These are phyloP conservation scores for Thalassiosira delicatula DNA, from an alignment of 352 stramenopile species.

Conservation along the genomic window DNA sequence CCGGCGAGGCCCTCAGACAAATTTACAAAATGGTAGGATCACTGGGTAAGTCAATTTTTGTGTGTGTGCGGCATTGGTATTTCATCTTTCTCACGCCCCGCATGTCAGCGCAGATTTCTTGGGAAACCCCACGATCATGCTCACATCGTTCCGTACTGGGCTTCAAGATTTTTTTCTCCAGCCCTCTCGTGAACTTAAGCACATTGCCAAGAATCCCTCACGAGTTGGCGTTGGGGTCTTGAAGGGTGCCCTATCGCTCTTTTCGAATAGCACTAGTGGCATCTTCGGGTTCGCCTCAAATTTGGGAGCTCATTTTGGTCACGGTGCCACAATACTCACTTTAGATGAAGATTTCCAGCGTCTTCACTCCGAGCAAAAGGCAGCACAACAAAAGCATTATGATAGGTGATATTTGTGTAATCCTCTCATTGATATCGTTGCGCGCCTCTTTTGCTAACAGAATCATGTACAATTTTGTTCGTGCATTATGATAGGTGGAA, in stretches of 20 bases:
- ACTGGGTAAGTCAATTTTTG: slow-evolving; percentile 46
- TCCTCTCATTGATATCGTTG: too few relatives aligned
- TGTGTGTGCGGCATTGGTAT: too few relatives aligned
- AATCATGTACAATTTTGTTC: too few relatives aligned
- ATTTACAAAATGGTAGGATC: slow-evolving; percentile 86
- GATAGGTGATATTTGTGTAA: too few relatives aligned
- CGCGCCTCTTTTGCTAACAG: too few relatives aligned
- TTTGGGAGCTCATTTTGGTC: slow-evolving; percentile 67
- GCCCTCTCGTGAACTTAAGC: slow-evolving; percentile 78
- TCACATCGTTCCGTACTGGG: slow-evolving; percentile 82
- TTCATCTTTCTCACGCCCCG: neutral
- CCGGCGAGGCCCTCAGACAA: slow-evolving; percentile 75
- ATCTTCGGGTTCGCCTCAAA: slow-evolving; percentile 84
- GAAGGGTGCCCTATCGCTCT: slow-evolving; percentile 83
- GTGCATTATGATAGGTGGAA: slow-evolving; percentile 80
- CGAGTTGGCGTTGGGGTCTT: slow-evolving; percentile 80
- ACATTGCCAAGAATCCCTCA: slow-evolving; percentile 79
- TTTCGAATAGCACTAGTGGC: slow-evolving; percentile 82
- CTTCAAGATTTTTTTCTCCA: slow-evolving; percentile 81
- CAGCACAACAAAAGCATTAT: slow-evolving; percentile 76
- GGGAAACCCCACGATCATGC: slow-evolving; percentile 83
- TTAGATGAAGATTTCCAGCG: slow-evolving; percentile 80
- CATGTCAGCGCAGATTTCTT: slow-evolving; percentile 72
- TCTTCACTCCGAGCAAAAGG: slow-evolving; percentile 78
- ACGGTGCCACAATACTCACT: slow-evolving; percentile 74